Evolutionary conservation across 2,329 filamentous ascomycete species (phyloP).

Genomic region (Cladophialophora yegresii): DNA sequence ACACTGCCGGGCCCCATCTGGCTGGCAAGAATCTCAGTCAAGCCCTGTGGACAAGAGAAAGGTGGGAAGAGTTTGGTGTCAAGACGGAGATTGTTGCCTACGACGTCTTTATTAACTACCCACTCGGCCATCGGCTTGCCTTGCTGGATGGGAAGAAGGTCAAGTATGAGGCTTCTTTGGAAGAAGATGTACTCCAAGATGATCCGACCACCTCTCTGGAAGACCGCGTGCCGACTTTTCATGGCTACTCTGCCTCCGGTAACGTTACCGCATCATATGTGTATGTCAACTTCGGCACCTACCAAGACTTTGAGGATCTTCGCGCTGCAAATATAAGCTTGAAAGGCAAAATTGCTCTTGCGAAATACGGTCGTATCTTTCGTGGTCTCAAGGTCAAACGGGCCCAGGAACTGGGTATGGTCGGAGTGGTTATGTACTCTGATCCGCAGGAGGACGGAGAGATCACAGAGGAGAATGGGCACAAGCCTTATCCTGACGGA

Average conservation of each 20-base stretch:
- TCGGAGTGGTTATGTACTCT: constrained; percentile 80
- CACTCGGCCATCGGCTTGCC: constrained; percentile 68
- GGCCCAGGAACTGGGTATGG: constrained; percentile 85
- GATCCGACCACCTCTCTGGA: constrained; percentile 74
- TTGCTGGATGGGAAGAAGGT: constrained; percentile 62
- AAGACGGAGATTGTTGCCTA: constrained; percentile 64
- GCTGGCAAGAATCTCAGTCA: constrained; percentile 77
- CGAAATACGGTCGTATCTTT: constrained; percentile 83
- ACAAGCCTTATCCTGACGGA: constrained; percentile 77
- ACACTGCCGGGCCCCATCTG: constrained; percentile 73
- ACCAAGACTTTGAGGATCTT: constrained; percentile 80
- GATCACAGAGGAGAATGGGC: constrained; percentile 77
- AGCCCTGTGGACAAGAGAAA: constrained; percentile 73
- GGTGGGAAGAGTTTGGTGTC: constrained; percentile 72
- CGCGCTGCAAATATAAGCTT: constrained; percentile 72
- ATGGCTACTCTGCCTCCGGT: constrained; percentile 89
- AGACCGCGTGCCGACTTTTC: constrained; percentile 82
- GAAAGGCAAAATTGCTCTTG: constrained; percentile 81
- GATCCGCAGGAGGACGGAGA: constrained; percentile 88
- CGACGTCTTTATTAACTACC: constrained; percentile 77
- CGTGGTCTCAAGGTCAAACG: constrained; percentile 89
- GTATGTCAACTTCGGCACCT: constrained; percentile 90
- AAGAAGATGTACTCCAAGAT: constrained; percentile 80
- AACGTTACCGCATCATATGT: constrained; percentile 88
- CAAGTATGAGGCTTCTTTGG: constrained; percentile 75